These are phyloP conservation scores for Phialemoniopsis sp. DNA, from an alignment of 2,329 filamentous ascomycete genomes.

Conservation along the genomic window DNA sequence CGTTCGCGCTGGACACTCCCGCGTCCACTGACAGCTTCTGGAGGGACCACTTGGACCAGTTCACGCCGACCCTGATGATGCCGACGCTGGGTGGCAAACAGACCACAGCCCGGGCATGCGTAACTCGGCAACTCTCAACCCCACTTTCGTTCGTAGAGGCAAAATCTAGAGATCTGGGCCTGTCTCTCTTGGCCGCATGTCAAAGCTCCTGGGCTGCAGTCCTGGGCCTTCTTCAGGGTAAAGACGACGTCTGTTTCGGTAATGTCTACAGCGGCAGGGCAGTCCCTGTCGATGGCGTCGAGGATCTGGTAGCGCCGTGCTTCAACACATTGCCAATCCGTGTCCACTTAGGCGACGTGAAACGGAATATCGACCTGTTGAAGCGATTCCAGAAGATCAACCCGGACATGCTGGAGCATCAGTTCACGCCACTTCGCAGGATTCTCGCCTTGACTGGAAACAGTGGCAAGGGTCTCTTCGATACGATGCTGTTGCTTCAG, in stretches of 20 bases:
- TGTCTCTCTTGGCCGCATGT: conserved; percentile 61
- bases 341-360: conserved; percentile 41
- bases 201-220: conserved; percentile 72
- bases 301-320: conserved; percentile 78
- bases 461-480: conserved; percentile 59
- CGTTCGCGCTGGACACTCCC: conserved; percentile 46
- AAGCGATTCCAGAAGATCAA: conserved; percentile 59
- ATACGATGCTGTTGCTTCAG: conserved; percentile 78
- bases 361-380: conserved; percentile 52
- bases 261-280: conserved; percentile 80
- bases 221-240: conserved; percentile 50
- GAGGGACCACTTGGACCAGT: conserved; percentile 48
- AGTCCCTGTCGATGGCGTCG: conserved; percentile 59
- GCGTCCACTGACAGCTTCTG: conserved; percentile 61
- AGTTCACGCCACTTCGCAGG: conserved; percentile 70
- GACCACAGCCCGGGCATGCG: no score
- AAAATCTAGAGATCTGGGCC: conserved; percentile 45
- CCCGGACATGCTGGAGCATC: conserved; percentile 58
- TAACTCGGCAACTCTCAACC: conserved; percentile 16
- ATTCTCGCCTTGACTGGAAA: conserved; percentile 53
- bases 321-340: conserved; percentile 85
- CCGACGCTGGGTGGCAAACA: background rate
- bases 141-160: conserved; percentile 41
- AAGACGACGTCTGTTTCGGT: conserved; percentile 76
- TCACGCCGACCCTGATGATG: conserved; percentile 29